Evolutionary conservation across 177 flowering plant species (phyloP), one percentile per base, ranked within the genome.

Genomic region (Vitis hybrid): DNA sequence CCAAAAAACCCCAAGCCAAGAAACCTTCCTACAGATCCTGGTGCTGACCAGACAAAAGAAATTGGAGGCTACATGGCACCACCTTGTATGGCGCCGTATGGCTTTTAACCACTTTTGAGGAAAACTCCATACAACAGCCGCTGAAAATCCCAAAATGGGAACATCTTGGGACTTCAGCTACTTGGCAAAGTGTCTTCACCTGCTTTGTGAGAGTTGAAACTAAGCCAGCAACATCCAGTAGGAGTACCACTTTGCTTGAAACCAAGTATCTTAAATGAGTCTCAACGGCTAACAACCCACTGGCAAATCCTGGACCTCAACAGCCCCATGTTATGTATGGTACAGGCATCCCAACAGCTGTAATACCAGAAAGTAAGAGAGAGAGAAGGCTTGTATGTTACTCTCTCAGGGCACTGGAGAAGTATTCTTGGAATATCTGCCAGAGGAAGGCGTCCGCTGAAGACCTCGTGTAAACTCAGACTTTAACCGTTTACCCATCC

Each of bases 391-490:
- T 34, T 50, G 45, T 49, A 26, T 18, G 63, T 48, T 55, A 6
- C 3, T 10, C 48, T 61, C 54, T 85, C 81, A 86, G 53, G 84
- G 85, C 29, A 82, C 84, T 18, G 82, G 79, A 63, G 83, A 71
- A 11, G 80, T 81, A 71, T 84, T 87, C 67, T 77, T 83, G 34
- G 86, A 67, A 74, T 81, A 87, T 86, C 90, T 80, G 6, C 79
- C 76, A 51, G 86, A 72, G 39, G 90, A 73, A n/a, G 87, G 85
- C 74, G 81, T 64, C 68, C 85, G 86, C 72, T 82, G 88, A 72
- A 82, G 49, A 71, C 66, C 75, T 66, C 82, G 79, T 53, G 81
- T 72, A 54, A 74, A 83, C 18, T 89, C 91, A 45, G 78, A 81
- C 81, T 86, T 89, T 51, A 75, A 64, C 15, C 85, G 87, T 78